Evolutionary conservation across 78 protist genomes (phyloP), one percentile per base, ranked within the genome.

Genomic region (Bigelowiella natans): DNA sequence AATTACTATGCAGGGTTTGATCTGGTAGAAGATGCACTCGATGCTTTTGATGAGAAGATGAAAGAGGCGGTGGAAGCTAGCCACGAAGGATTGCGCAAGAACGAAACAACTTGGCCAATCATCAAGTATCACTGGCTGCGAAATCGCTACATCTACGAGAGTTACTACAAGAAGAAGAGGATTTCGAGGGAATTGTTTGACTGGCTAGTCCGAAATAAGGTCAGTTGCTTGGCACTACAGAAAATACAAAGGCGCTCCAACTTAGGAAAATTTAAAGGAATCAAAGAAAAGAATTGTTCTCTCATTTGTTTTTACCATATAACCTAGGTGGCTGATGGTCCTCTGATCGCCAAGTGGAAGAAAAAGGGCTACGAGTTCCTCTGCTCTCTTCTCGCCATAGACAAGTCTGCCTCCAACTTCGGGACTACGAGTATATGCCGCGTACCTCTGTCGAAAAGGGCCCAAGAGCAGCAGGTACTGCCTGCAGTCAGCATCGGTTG

Each of bases 321-420:
- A n/a, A n/a, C n/a, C n/a, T n/a, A n/a, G n/a, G n/a, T n/a, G n/a
- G n/a, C n/a, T n/a, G n/a, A n/a, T 26, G 73, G 73, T 51, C 34
- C 73, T 18, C 94, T 92, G 30, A 88, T 92, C 86, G 88, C 90
- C 73, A 92, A 92, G 90, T 92, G 94, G 94, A 89, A 89, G 26
- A 86, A 92, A 83, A 82, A 91, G 0, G 94, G 94, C 11, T 92
- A 89, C n/a, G 94, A 90, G 39, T 82, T 82, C 92, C 94, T 90
- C 64, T 92, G 94, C 91, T 91, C 91, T 2, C 36, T 91, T 64
- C 36, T 38, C 29, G 90, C 91, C 3, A 91, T 91, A 88, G 39
- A 91, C 26, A 40, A 40, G 85, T 38, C 84, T 0, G 3, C 63
- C 34, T 64, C 90, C 1, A 91, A 91, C 91, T 91, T 91, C n/a